Evolutionary conservation across 1,139 yeast genomes (phyloP).

Genomic region (Saccharomycopsis phalli): DNA sequence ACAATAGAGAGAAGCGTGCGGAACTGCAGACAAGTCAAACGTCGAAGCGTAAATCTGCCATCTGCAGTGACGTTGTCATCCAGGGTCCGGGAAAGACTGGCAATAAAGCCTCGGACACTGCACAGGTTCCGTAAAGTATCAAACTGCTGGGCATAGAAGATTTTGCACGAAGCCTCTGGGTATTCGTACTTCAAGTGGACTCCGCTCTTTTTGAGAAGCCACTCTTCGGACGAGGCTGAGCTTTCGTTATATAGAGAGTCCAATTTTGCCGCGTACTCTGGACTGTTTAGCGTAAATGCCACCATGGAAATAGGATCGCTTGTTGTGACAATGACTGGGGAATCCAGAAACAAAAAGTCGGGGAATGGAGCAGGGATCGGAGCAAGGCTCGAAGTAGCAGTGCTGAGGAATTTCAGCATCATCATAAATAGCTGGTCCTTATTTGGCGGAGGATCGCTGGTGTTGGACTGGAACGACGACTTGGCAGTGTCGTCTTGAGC

Average conservation of each 20-base stretch:
- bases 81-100: slow-evolving; percentile 86
- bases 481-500: slow-evolving; percentile 33
- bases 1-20: slow-evolving; percentile 94
- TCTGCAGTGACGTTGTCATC: slow-evolving; percentile 87
- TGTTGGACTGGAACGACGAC: neutral
- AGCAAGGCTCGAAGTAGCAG: slow-evolving; percentile 80
- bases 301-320: slow-evolving; percentile 94
- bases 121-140: slow-evolving; percentile 86
- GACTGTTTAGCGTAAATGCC: slow-evolving; percentile 81
- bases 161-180: slow-evolving; percentile 78
- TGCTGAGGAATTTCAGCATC: slow-evolving; percentile 80
- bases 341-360: slow-evolving; percentile 90
- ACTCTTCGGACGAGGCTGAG: slow-evolving; percentile 40
- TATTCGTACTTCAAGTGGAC: slow-evolving; percentile 88
- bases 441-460: neutral
- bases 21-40: slow-evolving; percentile 74
- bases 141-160: slow-evolving; percentile 92
- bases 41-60: slow-evolving; percentile 81
- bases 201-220: slow-evolving; percentile 74
- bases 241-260: slow-evolving; percentile 23
- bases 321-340: slow-evolving; percentile 87
- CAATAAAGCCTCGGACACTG: slow-evolving; percentile 70
- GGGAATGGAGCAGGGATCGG: slow-evolving; percentile 69
- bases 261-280: slow-evolving; percentile 68
- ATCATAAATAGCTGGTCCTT: slow-evolving; percentile 60